Evolutionary conservation across 2,329 filamentous ascomycete species (phyloP).

Genomic region (Fusarium domesticum): DNA sequence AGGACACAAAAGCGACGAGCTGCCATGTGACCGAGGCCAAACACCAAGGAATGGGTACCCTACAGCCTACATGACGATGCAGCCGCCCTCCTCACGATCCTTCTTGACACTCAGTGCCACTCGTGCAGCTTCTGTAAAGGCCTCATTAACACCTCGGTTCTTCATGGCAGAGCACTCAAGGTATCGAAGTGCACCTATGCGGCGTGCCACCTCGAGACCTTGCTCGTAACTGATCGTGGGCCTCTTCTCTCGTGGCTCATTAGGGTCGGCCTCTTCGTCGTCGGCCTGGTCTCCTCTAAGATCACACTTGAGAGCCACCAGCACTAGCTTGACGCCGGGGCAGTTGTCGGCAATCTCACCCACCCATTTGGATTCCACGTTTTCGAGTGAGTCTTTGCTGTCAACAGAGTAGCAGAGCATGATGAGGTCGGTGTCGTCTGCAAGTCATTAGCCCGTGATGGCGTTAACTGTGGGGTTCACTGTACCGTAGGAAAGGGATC

Average conservation of each 20-base stretch:
- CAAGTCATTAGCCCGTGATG: not conserved
- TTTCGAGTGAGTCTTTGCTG: constrained; percentile 93
- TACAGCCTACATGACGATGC: constrained; percentile 53
- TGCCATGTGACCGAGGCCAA: constrained; percentile 8
- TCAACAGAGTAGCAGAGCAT: constrained; percentile 99
- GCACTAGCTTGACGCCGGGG: constrained; percentile 87
- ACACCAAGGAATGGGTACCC: too few species aligned
- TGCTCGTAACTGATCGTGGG: constrained; percentile 86
- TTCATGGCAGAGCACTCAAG: constrained; percentile 98
- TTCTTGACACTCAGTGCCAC: constrained; percentile 77
- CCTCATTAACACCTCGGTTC: constrained; percentile 96
- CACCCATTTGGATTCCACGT: constrained; percentile 98
- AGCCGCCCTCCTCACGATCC: constrained; percentile 61
- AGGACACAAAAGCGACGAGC: constrained; percentile 3
- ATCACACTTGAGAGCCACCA: constrained; percentile 96
- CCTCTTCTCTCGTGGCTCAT: constrained; percentile 55
- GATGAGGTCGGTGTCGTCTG: constrained; percentile 88
- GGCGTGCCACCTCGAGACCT: constrained; percentile 84
- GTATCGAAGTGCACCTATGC: constrained; percentile 90
- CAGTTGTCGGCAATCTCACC: constrained; percentile 98
- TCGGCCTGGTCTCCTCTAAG: constrained; percentile 68
- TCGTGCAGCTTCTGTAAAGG: constrained; percentile 94
- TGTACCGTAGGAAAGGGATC: constrained; percentile 86
- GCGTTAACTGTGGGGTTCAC: not conserved
- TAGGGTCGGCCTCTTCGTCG: constrained; percentile 61